Conservation (phyloP, 495 filamentous ascomycete species). For the Xylaria flabelliformis region DNA sequence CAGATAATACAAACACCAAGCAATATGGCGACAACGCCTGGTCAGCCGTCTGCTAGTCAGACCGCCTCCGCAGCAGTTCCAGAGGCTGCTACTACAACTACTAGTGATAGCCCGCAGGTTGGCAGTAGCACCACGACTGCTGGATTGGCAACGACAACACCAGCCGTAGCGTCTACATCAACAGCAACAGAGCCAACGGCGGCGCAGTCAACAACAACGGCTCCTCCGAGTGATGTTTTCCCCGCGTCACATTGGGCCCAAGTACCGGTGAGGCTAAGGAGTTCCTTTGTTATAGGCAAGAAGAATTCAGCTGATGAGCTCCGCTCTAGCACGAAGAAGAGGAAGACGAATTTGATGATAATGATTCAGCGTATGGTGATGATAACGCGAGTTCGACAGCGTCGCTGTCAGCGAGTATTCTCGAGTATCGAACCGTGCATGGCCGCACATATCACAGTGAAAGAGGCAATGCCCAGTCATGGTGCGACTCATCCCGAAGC, state of each 20-base stretch:
- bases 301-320: constrained; percentile 11
- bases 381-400: constrained; percentile 48
- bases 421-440: constrained; percentile 50
- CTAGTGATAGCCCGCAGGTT: constrained; percentile 15
- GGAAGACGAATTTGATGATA: constrained; percentile 33
- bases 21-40: constrained; percentile 15
- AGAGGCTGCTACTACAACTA: constrained; percentile 11
- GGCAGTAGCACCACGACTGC: not conserved
- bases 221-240: constrained; percentile 26
- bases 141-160: not conserved
- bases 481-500: constrained; percentile 35
- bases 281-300: not conserved
- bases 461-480: constrained; percentile 38
- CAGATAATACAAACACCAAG: not conserved
- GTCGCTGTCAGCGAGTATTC: constrained; percentile 52
- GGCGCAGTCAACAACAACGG: not conserved
- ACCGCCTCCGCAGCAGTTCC: constrained; percentile 12
- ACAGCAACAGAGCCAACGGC: constrained; percentile 2
- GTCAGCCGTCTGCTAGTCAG: constrained; percentile 19
- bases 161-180: not conserved
- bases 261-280: constrained; percentile 29
- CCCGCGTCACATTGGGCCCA: constrained; percentile 42
- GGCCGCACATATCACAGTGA: constrained; percentile 51
- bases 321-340: constrained; percentile 14
- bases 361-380: constrained; percentile 40